Evolutionary conservation across 2,329 filamentous ascomycete species (phyloP).

Genomic region (Truncatella angustata): DNA sequence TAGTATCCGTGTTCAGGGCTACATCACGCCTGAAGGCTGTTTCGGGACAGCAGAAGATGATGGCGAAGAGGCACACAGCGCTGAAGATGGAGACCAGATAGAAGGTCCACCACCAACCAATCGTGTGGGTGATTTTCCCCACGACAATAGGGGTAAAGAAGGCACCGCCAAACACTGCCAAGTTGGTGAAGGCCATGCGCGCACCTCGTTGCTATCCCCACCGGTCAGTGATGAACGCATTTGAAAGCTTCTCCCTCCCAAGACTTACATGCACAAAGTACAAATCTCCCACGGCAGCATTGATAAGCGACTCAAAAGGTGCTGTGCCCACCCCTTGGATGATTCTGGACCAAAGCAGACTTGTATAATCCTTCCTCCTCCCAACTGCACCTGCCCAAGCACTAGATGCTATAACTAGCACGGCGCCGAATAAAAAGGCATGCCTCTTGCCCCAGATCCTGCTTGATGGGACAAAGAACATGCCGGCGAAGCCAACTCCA

Average conservation of each 20-base stretch:
- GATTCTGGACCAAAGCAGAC: conserved; percentile 73
- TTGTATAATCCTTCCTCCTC: conserved; percentile 63
- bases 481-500: conserved; percentile 76
- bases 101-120: conserved; percentile 88
- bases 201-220: conserved; percentile 64
- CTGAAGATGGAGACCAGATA: conserved; percentile 85
- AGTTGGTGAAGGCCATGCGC: conserved; percentile 76
- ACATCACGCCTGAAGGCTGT: conserved; percentile 71
- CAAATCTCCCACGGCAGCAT: conserved; percentile 83
- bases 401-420: conserved; percentile 71
- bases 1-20: conserved; percentile 68
- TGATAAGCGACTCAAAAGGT: conserved; percentile 87
- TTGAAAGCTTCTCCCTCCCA: too few species aligned
- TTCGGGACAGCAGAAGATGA: conserved; percentile 82
- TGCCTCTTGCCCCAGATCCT: conserved; percentile 93
- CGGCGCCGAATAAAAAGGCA: conserved; percentile 74
- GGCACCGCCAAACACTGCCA: conserved; percentile 55
- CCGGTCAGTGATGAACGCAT: not conserved
- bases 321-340: conserved; percentile 85
- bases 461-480: conserved; percentile 83
- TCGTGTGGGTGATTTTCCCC: conserved; percentile 73
- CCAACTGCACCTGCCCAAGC: conserved; percentile 74
- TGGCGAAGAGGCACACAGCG: conserved; percentile 63
- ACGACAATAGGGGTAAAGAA: conserved; percentile 83
- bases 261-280: conserved; percentile 83